phyloP scores from a whole-genome alignment of 2,329 filamentous ascomycete genomes.

The Cercospora sp. region DNA sequence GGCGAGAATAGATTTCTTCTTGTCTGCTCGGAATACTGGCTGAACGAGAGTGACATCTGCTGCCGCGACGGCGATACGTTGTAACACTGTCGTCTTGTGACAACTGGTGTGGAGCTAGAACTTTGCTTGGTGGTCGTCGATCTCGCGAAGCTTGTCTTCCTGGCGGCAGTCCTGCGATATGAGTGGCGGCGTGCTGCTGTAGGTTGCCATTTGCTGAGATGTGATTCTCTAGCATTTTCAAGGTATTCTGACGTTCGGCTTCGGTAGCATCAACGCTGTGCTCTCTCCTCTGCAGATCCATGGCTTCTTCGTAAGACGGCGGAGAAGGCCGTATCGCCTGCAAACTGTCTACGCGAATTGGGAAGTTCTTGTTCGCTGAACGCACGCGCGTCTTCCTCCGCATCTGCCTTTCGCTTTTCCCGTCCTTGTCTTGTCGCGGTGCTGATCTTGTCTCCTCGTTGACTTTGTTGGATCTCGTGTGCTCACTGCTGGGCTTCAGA shows the following conservation, averaged over 20 bases:
- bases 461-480: not conserved
- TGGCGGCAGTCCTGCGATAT: not conserved
- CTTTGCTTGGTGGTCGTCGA: not conserved
- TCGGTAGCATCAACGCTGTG: not conserved
- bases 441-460: not conserved
- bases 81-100: not conserved
- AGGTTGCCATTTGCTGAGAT: not conserved
- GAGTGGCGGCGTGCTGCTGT: not conserved
- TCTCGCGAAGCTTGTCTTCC: not conserved
- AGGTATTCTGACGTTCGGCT: not conserved
- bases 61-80: not conserved
- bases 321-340: not conserved
- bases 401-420: not conserved
- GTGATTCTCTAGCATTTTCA: constrained; percentile 8
- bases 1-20: not conserved
- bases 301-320: constrained; percentile 2
- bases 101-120: not conserved
- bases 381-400: not conserved
- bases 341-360: not conserved
- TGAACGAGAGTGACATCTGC: not conserved
- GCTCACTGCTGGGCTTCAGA: not conserved
- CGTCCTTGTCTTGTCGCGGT: not conserved
- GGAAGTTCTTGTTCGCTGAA: constrained; percentile 5
- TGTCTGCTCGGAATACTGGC: constrained; percentile 2
- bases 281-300: not conserved